A percentile compares a stretch with the other conserved stretches of the same genome.
phyloP scores from a whole-genome alignment of 129 eudicot species.

The Flaveria brownii region DNA sequence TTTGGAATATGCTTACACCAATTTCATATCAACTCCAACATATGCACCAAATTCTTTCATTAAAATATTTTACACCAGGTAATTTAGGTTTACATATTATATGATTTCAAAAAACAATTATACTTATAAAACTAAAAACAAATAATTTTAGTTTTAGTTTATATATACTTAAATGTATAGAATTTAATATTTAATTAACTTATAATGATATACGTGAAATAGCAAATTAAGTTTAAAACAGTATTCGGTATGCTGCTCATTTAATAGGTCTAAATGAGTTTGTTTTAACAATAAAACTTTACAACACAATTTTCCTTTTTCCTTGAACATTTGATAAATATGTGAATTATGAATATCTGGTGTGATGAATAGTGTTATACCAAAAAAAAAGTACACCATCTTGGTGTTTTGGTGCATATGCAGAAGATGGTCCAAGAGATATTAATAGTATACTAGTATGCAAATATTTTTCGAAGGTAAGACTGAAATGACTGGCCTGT shows the following conservation, averaged over 20 bases:
- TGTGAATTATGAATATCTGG: background rate
- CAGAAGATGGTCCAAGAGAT: slow-evolving; percentile 5
- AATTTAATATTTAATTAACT: background rate
- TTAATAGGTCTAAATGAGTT: background rate
- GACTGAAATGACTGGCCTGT: slow-evolving; percentile 46
- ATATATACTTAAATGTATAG: background rate
- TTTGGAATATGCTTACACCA: slow-evolving; percentile 13
- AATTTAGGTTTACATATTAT: background rate
- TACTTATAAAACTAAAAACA: background rate
- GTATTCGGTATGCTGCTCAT: background rate
- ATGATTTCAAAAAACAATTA: background rate
- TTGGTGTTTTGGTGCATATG: background rate
- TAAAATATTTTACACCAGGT: background rate
- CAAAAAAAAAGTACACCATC: background rate
- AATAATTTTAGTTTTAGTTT: background rate
- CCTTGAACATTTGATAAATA: background rate
- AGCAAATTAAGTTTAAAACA: background rate
- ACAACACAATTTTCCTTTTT: background rate
- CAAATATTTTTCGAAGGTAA: slow-evolving; percentile 1
- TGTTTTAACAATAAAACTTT: background rate
- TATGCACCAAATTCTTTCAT: background rate
- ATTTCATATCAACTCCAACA: slow-evolving; percentile 2
- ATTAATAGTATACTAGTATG: background rate
- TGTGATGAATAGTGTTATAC: slow-evolving; percentile 3
- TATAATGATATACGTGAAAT: background rate